Conservation (phyloP, 257 asterid species). For the Fraxinus cuspidata region DNA sequence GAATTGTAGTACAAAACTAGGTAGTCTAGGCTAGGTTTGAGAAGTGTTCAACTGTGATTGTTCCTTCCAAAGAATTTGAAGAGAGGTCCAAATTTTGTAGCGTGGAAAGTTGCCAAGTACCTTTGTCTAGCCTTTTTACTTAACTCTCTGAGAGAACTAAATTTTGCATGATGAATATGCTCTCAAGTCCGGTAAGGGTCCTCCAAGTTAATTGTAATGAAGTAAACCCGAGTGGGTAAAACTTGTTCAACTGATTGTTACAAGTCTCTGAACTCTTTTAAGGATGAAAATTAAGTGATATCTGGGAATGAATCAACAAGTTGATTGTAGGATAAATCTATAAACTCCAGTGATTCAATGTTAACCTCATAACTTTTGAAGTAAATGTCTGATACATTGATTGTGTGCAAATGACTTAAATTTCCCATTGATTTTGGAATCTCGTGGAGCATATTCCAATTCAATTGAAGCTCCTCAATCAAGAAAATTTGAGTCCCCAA, state of each 20-base stretch:
- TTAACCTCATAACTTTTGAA: slow-evolving; percentile 3
- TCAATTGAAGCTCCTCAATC: slow-evolving; percentile 22
- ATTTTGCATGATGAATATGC: background rate
- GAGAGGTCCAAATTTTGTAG: slow-evolving; percentile 15
- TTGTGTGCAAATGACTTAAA: background rate
- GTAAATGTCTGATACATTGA: background rate
- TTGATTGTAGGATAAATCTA: slow-evolving; percentile 19
- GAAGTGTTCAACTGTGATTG: slow-evolving; percentile 22
- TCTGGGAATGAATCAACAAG: slow-evolving; percentile 22
- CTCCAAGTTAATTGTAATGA: slow-evolving; percentile 13
- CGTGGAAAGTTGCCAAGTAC: background rate
- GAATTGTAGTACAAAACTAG: too few species aligned
- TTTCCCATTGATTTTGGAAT: slow-evolving; percentile 31
- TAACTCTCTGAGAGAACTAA: background rate
- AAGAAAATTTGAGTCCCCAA: slow-evolving; percentile 20
- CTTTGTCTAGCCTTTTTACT: background rate
- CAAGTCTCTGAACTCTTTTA: background rate
- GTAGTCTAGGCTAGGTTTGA: slow-evolving; percentile 18
- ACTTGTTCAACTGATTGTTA: background rate
- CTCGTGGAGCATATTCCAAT: slow-evolving; percentile 10
- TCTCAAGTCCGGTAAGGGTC: background rate
- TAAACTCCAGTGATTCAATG: background rate
- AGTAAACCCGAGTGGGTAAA: background rate
- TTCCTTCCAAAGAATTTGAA: slow-evolving; percentile 28
- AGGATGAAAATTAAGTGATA: slow-evolving; percentile 9